A percentile compares a stretch with the other conserved stretches of the same genome.
Conservation (phyloP, 257 asterid species). For the Capsicum rhomboideum region DNA sequence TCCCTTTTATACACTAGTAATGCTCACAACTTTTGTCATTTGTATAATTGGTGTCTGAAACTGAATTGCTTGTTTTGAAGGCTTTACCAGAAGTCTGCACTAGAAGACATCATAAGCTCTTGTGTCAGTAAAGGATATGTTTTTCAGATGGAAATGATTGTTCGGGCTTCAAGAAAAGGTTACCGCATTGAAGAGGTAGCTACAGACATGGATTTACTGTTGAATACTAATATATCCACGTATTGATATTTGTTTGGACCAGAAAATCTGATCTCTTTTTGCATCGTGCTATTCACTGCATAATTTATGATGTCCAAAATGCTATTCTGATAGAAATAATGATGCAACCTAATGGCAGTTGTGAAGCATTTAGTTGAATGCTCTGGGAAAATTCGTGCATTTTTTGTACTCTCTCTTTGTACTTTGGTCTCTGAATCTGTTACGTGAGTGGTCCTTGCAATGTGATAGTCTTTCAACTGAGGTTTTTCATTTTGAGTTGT, state of each 20-base stretch:
- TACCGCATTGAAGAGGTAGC: constrained; percentile 87
- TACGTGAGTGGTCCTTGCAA: background rate
- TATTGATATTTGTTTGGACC: background rate
- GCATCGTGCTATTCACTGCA: background rate
- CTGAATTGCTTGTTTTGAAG: constrained; percentile 25
- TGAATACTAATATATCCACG: background rate
- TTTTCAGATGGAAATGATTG: constrained; percentile 99
- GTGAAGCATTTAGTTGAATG: background rate
- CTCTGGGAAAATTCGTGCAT: background rate
- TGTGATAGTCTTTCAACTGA: background rate
- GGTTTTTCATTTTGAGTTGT: constrained; percentile 27
- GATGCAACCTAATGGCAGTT: background rate
- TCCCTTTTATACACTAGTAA: background rate
- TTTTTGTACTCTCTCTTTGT: background rate
- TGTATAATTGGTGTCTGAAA: background rate
- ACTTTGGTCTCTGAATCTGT: background rate
- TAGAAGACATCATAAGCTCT: constrained; percentile 86
- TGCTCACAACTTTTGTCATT: background rate
- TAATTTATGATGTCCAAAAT: background rate
- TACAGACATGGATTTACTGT: background rate
- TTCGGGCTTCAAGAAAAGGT: constrained; percentile 88
- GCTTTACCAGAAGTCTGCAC: constrained; percentile 80
- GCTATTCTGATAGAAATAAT: background rate
- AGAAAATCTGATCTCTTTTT: background rate
- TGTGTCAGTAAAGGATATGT: constrained; percentile 97